Base-by-base conservation (phyloP, 78 protist genomes). In the Capsaspora owczarzaki region DNA sequence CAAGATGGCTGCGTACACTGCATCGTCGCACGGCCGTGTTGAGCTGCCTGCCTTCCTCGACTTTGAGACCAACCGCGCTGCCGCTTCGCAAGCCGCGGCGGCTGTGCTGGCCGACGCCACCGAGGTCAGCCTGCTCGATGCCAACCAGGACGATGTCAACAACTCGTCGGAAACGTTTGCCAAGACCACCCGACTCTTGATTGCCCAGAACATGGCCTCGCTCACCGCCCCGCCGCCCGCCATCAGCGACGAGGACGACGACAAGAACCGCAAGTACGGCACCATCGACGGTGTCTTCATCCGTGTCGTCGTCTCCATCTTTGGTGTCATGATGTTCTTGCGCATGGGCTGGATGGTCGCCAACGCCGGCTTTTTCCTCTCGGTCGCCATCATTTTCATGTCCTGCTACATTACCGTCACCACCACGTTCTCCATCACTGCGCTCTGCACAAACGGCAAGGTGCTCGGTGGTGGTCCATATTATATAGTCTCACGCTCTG, bases 371-470 rank as follows among this genome's bases (percentile, higher is more conserved):
- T 29, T 56, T 12, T 16, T 16, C n/a, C 20, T 56, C 33, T 56
- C 66, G n/a, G 25, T 56, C 25, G 33, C 25, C 4, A 16, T 56
- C 66, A 29, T 56, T 29, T 2, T 25, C 4, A 56, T 29, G 35
- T 56, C 66, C 29, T 2, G 12, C 29, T 56, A 56, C 66, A 56
- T 83, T 41, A 80, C 90, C 19, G 23, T 31, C 14, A 60, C 90
- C 29, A 92, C 97, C 51, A 85, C 89, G 19, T 0, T 90, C 35
- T 88, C 94, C 16, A 66, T 92, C 76, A 74, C 90, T 2, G 97
- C 97, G 16, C 81, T 94, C 29, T 44, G 81, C 75, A 91, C 97
- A n/a, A 94, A 94, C 80, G 95, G 95, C n/a, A n/a, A 56, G 27
- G 79, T 89, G 51, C 14, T 22, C 19, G 92, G 87, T 1, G 97